Base-by-base conservation (phyloP, 2,329 filamentous ascomycete species). In the Hypocreales sp. region DNA sequence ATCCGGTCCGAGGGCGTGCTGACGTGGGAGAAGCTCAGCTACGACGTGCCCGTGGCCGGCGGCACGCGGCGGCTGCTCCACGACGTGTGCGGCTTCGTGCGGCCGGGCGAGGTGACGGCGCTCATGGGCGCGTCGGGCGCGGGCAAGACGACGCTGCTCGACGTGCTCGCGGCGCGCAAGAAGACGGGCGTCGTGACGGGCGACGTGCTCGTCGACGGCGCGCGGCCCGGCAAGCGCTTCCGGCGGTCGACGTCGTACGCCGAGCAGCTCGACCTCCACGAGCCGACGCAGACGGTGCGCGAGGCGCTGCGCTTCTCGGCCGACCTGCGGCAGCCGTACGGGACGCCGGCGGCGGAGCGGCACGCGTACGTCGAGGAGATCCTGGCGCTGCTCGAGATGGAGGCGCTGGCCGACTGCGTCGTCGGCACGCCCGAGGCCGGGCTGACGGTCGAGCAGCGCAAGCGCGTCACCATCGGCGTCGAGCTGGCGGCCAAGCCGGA, bases 401-500 rank as follows among this genome's bases (percentile, higher is more conserved):
- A 71, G 41, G 38, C 54, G 7, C 67, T 70, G 21, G 67, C 67
- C 2, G 67, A 72, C 42, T 65, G 62, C 30, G 64, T 72, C 18
- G 70, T 72, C 26, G 67, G 67, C 17, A 56, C 51, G 3, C 58
- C 64, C 4, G 67, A 86, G 42, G 76, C 79, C 44, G 83, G 79
- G 35, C 58, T 79, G 15, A 79, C 74, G 4, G 67, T 72, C 9
- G 69, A 73, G 42, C 66, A 73, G 49, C 60, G 67, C 26, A 74
- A 74, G 53, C 79, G 82, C 41, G 69, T 92, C n/a, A 93, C 84
- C 1, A 92, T 93, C 32, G 84, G 81, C 40, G 82, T 93, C 8
- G 84, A 93, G 46, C 63, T 93, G 7, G 82, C 81, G 7, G 84
- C 84, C 11, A 90, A 80, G 51, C 79, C 79, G 2, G 68, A 81